A percentile compares a stretch with the other conserved stretches of the same genome.
These are phyloP conservation scores for Saccharomyces hybrid DNA, from an alignment of 1,139 yeast genomes.

Conservation along the genomic window DNA sequence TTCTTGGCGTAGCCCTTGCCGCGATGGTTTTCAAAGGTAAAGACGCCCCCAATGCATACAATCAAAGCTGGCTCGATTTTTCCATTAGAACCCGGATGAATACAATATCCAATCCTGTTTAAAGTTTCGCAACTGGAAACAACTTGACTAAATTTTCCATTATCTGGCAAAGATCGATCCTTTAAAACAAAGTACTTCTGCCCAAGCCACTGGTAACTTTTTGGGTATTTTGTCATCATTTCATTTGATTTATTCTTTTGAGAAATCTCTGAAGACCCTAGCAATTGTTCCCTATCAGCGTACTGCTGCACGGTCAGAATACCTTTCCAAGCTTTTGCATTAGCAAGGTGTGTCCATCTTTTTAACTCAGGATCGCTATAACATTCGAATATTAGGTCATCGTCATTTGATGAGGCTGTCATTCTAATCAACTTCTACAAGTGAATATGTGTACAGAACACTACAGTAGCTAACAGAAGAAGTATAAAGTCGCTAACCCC, in stretches of 20 bases:
- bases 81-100: constrained; percentile 21
- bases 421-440: background rate
- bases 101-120: constrained; percentile 37
- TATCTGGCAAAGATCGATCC: constrained; percentile 25
- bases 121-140: constrained; percentile 44
- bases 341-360: constrained; percentile 42
- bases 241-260: constrained; percentile 12
- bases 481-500: background rate
- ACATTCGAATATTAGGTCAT: constrained; percentile 13
- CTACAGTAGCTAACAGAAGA: background rate
- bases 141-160: constrained; percentile 29
- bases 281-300: constrained; percentile 42
- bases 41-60: constrained; percentile 61
- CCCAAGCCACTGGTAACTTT: constrained; percentile 27
- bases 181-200: constrained; percentile 33
- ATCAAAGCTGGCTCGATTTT: constrained; percentile 34
- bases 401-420: constrained; percentile 6
- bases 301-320: constrained; percentile 42
- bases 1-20: constrained; percentile 57
- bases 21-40: constrained; percentile 49
- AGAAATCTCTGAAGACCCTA: constrained; percentile 37
- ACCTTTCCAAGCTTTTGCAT: constrained; percentile 49
- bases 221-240: constrained; percentile 21
- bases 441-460: background rate
- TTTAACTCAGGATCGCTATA: constrained; percentile 38